Conservation (phyloP, 1,284 basidiomycete genomes). For the Microbotryum lychnidis-dioicae region DNA sequence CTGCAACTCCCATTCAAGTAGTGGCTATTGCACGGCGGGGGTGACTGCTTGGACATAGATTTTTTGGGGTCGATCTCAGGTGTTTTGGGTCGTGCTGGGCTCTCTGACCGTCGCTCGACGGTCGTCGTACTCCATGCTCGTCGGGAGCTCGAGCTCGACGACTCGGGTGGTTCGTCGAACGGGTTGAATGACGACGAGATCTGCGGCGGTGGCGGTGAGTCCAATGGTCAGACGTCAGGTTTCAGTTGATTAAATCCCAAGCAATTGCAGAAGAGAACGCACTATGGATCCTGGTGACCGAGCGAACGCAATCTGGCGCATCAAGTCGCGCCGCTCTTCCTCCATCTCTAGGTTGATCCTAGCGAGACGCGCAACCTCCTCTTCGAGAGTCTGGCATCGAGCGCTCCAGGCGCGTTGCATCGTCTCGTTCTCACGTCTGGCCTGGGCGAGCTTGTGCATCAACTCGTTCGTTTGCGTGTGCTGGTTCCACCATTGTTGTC, state of each 20-base stretch:
- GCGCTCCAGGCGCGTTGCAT: not conserved
- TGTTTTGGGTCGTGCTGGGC: not conserved
- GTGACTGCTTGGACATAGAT: constrained; percentile 9
- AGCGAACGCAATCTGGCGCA: not conserved
- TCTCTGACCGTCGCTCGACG: not conserved
- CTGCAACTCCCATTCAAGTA: constrained; percentile 8
- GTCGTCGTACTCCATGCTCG: not conserved
- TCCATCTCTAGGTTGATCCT: not conserved
- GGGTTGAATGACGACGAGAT: not conserved
- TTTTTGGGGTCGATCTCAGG: constrained; percentile 5
- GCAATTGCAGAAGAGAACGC: not conserved
- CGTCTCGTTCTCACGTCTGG: not conserved
- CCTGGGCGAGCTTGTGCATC: too few species aligned
- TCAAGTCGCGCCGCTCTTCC: not conserved
- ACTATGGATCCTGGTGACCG: not conserved
- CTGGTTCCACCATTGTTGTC: too few species aligned
- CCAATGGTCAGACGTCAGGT: not conserved
- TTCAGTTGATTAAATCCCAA: not conserved
- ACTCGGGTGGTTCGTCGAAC: not conserved
- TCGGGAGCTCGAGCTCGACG: not conserved
- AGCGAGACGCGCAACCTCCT: not conserved
- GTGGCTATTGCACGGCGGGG: constrained; percentile 15
- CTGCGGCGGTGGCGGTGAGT: not conserved
- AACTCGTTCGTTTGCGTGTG: too few species aligned
- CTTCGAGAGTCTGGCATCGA: constrained; percentile 5